These are phyloP conservation scores for Voacanga thouarsii DNA, from an alignment of 257 asterid species.

Conservation along the genomic window DNA sequence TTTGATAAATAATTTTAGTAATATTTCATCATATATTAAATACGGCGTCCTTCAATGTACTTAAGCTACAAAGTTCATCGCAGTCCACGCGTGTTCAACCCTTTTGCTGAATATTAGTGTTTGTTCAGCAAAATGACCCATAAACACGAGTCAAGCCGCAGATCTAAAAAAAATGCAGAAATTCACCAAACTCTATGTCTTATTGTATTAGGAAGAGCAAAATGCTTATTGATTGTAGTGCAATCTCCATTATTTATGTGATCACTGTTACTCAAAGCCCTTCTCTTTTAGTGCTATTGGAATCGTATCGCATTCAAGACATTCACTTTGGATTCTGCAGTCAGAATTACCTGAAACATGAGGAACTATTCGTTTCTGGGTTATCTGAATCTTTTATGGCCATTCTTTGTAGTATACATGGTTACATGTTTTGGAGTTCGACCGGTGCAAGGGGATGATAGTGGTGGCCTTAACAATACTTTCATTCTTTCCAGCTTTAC, in stretches of 20 bases:
- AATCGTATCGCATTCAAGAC: neutral
- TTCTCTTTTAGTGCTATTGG: neutral
- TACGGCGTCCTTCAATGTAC: too few relatives aligned
- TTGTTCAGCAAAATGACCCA: neutral
- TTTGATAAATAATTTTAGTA: too few relatives aligned
- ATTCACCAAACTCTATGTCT: constrained; percentile 20
- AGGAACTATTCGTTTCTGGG: constrained; percentile 43
- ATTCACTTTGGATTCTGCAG: neutral
- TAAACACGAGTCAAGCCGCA: constrained; percentile 28
- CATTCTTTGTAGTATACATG: constrained; percentile 25
- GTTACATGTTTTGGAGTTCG: constrained; percentile 17
- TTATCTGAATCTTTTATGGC: constrained; percentile 24
- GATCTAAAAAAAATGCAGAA: constrained; percentile 25
- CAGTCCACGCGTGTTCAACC: constrained; percentile 4
- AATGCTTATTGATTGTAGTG: neutral
- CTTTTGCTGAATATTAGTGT: neutral
- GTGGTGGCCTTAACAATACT: constrained; percentile 26
- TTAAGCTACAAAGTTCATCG: too few relatives aligned
- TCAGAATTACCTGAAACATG: constrained; percentile 29
- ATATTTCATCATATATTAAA: too few relatives aligned
- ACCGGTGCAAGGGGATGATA: constrained; percentile 27
- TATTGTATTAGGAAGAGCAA: neutral
- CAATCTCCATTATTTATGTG: neutral
- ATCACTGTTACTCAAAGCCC: neutral
- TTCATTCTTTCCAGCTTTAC: constrained; percentile 72